Evolutionary conservation across 23 red algal species (phyloP).

Genomic region (Agarophyton chilense): DNA sequence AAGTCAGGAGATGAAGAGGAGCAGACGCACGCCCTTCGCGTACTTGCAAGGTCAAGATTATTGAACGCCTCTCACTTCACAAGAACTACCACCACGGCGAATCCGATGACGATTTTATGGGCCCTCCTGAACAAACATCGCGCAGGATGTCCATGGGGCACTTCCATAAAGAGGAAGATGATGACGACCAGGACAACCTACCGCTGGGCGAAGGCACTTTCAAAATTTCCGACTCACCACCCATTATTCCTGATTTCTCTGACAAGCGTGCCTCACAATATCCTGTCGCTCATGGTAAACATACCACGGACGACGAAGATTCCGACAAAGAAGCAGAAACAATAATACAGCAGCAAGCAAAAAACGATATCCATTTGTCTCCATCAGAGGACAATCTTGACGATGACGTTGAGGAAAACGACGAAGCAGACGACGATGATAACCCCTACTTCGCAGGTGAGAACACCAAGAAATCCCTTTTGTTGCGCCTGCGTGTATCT

Average conservation of each 20-base stretch:
- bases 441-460: not conserved
- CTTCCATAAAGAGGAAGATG: slow-evolving; percentile 7
- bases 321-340: slow-evolving; percentile 5
- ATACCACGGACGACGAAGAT: not conserved
- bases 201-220: not conserved
- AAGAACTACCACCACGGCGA: not conserved
- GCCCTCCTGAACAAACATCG: not conserved
- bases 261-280: not conserved
- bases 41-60: too few relatives aligned
- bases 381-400: too few relatives aligned
- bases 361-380: not conserved
- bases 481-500: not conserved
- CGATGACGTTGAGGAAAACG: not conserved
- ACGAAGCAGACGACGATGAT: not conserved
- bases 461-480: not conserved
- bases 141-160: not conserved
- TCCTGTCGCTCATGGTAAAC: not conserved
- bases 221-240: not conserved
- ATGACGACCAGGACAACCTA: slow-evolving; percentile 24
- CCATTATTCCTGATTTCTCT: too few relatives aligned
- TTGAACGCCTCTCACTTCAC: too few relatives aligned
- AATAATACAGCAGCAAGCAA: not conserved
- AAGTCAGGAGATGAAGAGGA: too few relatives aligned
- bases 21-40: too few relatives aligned
- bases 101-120: not conserved